Base-by-base conservation (phyloP, 2,329 filamentous ascomycete genomes). In the Phoma sp. region DNA sequence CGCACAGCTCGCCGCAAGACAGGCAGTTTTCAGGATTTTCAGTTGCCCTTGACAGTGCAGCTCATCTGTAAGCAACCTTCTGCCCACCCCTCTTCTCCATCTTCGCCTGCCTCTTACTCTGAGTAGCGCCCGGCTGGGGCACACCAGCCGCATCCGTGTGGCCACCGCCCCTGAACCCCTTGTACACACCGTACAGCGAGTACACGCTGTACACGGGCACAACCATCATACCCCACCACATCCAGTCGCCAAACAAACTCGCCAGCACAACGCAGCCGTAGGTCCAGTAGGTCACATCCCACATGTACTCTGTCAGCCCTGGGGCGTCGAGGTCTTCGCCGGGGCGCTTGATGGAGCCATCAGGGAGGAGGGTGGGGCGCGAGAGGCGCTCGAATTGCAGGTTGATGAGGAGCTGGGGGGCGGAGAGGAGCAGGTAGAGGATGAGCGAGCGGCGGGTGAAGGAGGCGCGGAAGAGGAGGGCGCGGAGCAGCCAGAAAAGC, bases 301-400 rank as follows among this genome's bases (percentile, higher is more conserved):
- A 99, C 89, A 98, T 91, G 81, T 96, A 98, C 78, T 97, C 95
- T 10, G 93, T 98, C 80, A 99, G 78, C 4, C 95, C 95, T 28
- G 88, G 84, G 9, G 92, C 91, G 47, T 90, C 87, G 45, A 99
- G 84, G 74, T 99, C 95, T 73, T 98, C 93, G 36, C 95, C 93
- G 0, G 91, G 81, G 26, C 83, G 86, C 72, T 85, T 87, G 57
- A 98, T 81, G n/a, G 87, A 82, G 53, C 75, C 75, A 47, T 67
- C 62, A 18, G 86, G 73, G 61, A 87, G 85, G 72, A 88, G 90
- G 56, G 81, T 87, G 20, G 95, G 95, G 9, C 93, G 90, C 11
- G 91, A 92, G 7, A 92, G 86, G 39, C 84, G 84, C 76, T 99
- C 95, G 58, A 99, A 88, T 67, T 92, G 87, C 71, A 91, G 89